A percentile compares a stretch with the other conserved stretches of the same genome.
These are phyloP conservation scores for Ophiostoma piceae DNA, from an alignment of 2,329 filamentous ascomycete species.

Conservation along the genomic window DNA sequence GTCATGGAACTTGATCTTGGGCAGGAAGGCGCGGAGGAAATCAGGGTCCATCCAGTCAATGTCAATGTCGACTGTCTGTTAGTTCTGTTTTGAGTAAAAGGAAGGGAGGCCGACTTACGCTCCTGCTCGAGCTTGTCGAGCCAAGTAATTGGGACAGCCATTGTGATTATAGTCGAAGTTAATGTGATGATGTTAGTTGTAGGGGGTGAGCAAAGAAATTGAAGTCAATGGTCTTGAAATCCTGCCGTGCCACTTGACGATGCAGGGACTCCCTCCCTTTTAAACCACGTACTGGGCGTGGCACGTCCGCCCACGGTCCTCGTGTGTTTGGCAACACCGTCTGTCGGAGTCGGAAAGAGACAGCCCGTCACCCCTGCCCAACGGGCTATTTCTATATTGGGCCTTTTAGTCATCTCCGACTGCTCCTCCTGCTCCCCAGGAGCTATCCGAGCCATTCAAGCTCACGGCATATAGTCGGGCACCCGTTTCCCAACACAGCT, in stretches of 20 bases:
- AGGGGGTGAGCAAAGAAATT: background rate
- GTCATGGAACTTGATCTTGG: slow-evolving; percentile 41
- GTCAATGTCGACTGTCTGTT: slow-evolving; percentile 43
- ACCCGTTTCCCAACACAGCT: slow-evolving; percentile 3
- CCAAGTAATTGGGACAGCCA: slow-evolving; percentile 33
- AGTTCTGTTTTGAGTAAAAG: background rate
- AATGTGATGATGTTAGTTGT: no score
- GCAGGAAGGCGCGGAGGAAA: slow-evolving; percentile 37
- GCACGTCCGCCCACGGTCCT: background rate
- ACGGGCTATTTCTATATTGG: background rate
- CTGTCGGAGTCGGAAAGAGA: slow-evolving; percentile 8
- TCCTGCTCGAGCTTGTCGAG: slow-evolving; percentile 42
- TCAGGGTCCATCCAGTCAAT: slow-evolving; percentile 50
- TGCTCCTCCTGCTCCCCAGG: background rate
- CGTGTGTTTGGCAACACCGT: background rate
- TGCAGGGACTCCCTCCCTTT: background rate
- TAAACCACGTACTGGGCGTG: background rate
- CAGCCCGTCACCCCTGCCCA: background rate
- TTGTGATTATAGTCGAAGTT: background rate
- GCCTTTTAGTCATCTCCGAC: background rate
- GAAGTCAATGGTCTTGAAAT: background rate
- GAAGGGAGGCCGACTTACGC: slow-evolving; percentile 30
- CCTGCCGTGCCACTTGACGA: background rate
- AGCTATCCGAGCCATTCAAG: background rate
- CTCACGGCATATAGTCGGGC: background rate